phyloP scores from a whole-genome alignment of 495 filamentous ascomycete species.

The Penicillium goetzii region DNA sequence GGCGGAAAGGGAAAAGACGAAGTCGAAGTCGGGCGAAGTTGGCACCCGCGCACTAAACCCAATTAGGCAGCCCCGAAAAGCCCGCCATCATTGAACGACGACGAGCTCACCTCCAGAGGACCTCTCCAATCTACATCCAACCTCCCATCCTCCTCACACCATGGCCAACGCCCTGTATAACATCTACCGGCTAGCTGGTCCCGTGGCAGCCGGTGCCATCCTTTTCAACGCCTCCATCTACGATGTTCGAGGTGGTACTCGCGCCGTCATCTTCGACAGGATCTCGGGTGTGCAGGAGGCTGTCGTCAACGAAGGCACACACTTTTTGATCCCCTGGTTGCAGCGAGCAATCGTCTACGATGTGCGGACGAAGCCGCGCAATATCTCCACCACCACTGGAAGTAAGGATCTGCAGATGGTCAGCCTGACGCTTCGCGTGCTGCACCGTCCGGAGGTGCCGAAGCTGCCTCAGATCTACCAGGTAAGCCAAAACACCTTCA shows the following conservation, averaged over 20 bases:
- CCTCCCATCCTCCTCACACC: conserved; percentile 27
- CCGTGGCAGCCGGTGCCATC: conserved; percentile 63
- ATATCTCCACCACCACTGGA: conserved; percentile 96
- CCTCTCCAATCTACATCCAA: conserved; percentile 26
- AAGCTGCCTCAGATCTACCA: conserved; percentile 97
- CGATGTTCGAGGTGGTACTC: conserved; percentile 91
- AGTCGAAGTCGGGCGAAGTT: conserved; percentile 43
- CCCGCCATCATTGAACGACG: conserved; percentile 33
- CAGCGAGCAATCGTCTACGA: conserved; percentile 96
- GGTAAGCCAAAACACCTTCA: conserved; percentile 55
- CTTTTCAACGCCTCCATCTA: conserved; percentile 80
- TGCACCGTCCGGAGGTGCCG: conserved; percentile 93
- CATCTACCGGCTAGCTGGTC: conserved; percentile 73
- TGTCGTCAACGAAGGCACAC: conserved; percentile 94
- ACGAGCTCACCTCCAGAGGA: not conserved
- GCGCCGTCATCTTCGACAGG: conserved; percentile 98
- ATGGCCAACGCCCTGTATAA: conserved; percentile 65
- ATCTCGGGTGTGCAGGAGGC: conserved; percentile 88
- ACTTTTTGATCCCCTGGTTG: conserved; percentile 95
- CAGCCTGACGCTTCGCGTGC: conserved; percentile 91
- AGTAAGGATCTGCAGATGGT: conserved; percentile 99
- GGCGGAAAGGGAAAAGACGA: conserved; percentile 32
- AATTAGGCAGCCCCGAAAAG: conserved; percentile 49
- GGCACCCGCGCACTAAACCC: conserved; percentile 45
- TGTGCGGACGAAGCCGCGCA: conserved; percentile 95